Evolutionary conservation across 176 grass and related monocot species (phyloP).

Genomic region (Puccinellia tenuiflora): DNA sequence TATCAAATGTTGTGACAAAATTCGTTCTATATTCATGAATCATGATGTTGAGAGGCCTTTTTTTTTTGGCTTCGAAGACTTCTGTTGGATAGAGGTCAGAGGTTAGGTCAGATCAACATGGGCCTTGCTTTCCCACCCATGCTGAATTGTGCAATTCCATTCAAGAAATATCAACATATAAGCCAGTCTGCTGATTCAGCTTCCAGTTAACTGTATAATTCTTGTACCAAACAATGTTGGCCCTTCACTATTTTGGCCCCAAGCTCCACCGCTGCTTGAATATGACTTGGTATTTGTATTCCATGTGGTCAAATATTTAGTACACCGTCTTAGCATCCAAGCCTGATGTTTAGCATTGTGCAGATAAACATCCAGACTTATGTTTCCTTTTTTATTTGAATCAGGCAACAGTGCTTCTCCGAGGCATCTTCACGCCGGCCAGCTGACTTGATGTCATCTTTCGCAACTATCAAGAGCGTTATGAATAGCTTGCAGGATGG

Average conservation of each 20-base stretch:
- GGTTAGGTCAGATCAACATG: too few species aligned
- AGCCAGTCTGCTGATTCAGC: neutral
- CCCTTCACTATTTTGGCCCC: neutral
- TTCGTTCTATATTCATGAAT: too few species aligned
- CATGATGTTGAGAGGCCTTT: too few species aligned
- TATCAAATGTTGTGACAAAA: too few species aligned
- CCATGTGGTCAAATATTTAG: neutral
- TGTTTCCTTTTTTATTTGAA: conserved; percentile 1
- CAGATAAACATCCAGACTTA: neutral
- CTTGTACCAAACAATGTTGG: neutral
- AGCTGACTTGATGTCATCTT: conserved; percentile 80
- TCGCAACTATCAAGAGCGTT: conserved; percentile 76
- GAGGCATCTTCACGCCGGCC: conserved; percentile 62
- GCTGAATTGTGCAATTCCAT: too few species aligned
- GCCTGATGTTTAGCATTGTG: neutral
- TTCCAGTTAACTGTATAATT: neutral
- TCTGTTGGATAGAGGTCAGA: too few species aligned
- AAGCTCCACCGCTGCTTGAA: neutral
- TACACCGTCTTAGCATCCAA: neutral
- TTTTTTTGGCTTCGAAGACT: too few species aligned
- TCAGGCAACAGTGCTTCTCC: conserved; percentile 92
- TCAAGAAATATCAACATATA: too few species aligned
- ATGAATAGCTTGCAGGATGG: conserved; percentile 94
- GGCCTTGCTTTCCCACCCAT: too few species aligned
- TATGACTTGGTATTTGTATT: neutral